Base-by-base conservation (phyloP, 257 asterid species). In the Schizonepeta tenuifolia region DNA sequence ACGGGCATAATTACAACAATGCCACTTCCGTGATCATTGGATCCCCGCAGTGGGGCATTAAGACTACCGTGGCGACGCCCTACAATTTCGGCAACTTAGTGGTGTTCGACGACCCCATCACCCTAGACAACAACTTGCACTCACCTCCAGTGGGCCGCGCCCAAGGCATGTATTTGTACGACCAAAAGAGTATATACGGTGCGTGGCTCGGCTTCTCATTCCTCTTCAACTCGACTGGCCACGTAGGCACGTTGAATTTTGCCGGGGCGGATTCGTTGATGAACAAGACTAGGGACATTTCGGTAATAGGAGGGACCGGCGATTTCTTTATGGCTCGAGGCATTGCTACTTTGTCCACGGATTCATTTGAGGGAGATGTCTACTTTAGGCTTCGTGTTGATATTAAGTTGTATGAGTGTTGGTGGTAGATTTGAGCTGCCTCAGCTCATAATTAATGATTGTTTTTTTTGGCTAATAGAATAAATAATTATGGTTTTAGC, bases 321-420 rank as follows among this genome's bases (percentile, higher is more conserved):
- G 96, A 89, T 54, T 92, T 92, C 80, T 88, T 89, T 88, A 89
- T 92, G 96, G 51, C 88, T 9, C 75, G 94, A 66, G 97, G 97
- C 13, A 62, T 88, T 12, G 97, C 92, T 3, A 85, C 90, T 15
- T 4, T 92, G 78, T 18, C 10, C 17, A 89, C 96, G 0, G 96
- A 89, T 80, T 81, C 90, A 0, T 56, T 67, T 8, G 92, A 92
- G 57, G 89, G 87, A 7, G 89, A 81, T 1, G 93, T 81, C n/a
- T 89, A 89, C 65, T 89, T 92, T 28, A 75, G 97, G 77, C 88
- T 89, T 31, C 82, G 81, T 8, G 86, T 80, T 24, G 90, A 88
- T 78, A 66, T 92, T 59, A 84, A 80, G 55, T 55, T 92, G 44
- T 92, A 89, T 1, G 96, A 92, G 36, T 92, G 97, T 21, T 92